Conservation (phyloP, 371 early-diverging fungal genomes). For the Mortierella sp. region DNA sequence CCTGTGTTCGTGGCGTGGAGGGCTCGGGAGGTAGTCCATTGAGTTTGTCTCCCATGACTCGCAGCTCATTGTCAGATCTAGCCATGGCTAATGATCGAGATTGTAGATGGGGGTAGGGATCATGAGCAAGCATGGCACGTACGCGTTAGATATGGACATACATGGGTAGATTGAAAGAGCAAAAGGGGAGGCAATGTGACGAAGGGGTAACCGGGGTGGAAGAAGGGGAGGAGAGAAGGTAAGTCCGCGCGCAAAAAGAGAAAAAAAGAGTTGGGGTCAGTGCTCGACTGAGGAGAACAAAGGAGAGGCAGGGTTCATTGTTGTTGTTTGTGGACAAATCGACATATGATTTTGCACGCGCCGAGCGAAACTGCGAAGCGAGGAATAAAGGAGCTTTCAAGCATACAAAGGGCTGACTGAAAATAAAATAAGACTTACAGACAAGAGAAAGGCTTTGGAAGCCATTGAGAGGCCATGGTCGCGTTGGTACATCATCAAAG, state of each 20-base stretch:
- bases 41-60: conserved; percentile 49
- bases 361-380: conserved; percentile 3
- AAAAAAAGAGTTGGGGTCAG: conserved; percentile 4
- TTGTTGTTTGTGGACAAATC: not conserved
- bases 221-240: not conserved
- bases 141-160: not conserved
- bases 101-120: not conserved
- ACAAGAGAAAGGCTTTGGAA: conserved; percentile 46
- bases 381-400: not conserved
- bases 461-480: conserved; percentile 51
- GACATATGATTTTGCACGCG: conserved; percentile 13
- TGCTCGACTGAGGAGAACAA: not conserved
- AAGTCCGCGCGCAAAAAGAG: not conserved
- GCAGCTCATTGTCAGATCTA: conserved; percentile 58
- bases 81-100: conserved; percentile 53
- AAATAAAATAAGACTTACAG: conserved; percentile 29
- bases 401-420: not conserved
- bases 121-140: not conserved
- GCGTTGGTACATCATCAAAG: conserved; percentile 57
- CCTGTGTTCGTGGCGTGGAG: conserved; percentile 33
- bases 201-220: not conserved
- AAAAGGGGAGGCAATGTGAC: not conserved
- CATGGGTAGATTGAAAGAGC: not conserved
- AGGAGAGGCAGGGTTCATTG: not conserved
- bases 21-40: conserved; percentile 57